phyloP scores from a whole-genome alignment of 306 rosid species.

The Inga laurina region DNA sequence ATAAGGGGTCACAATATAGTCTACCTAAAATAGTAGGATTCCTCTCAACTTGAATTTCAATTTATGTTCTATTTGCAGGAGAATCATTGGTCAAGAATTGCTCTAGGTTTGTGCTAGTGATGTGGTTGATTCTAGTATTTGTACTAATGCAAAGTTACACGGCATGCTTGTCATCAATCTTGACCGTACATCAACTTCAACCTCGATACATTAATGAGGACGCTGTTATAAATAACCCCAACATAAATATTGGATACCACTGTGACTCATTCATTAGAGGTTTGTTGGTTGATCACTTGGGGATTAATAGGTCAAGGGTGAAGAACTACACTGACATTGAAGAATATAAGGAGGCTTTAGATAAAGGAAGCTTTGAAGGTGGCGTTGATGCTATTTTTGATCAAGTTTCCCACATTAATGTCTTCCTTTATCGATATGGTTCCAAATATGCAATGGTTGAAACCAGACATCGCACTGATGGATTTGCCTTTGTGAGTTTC shows the following conservation, averaged over 20 bases:
- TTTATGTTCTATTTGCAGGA: not conserved
- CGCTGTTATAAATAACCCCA: not conserved
- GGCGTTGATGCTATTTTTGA: slow-evolving; percentile 37
- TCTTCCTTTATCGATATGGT: slow-evolving; percentile 32
- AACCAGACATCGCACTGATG: slow-evolving; percentile 15
- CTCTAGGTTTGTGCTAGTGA: slow-evolving; percentile 22
- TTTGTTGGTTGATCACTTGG: too few relatives aligned
- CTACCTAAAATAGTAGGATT: too few relatives aligned
- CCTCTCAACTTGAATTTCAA: too few relatives aligned
- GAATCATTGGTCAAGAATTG: slow-evolving; percentile 9
- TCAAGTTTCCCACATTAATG: slow-evolving; percentile 27
- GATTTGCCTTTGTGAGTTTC: slow-evolving; percentile 36
- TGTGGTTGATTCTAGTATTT: slow-evolving; percentile 16
- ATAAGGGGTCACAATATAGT: too few relatives aligned
- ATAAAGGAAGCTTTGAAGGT: slow-evolving; percentile 28
- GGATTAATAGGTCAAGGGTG: not conserved
- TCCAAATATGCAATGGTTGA: not conserved
- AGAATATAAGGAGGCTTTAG: slow-evolving; percentile 26
- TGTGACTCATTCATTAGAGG: not conserved
- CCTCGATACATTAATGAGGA: not conserved
- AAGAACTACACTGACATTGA: not conserved
- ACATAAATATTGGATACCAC: not conserved
- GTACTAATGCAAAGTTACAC: slow-evolving; percentile 29
- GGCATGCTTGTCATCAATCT: slow-evolving; percentile 18
- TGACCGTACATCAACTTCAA: slow-evolving; percentile 14